phyloP scores from a whole-genome alignment of 768 basidiomycete genomes.

The Podaxis sp. region DNA sequence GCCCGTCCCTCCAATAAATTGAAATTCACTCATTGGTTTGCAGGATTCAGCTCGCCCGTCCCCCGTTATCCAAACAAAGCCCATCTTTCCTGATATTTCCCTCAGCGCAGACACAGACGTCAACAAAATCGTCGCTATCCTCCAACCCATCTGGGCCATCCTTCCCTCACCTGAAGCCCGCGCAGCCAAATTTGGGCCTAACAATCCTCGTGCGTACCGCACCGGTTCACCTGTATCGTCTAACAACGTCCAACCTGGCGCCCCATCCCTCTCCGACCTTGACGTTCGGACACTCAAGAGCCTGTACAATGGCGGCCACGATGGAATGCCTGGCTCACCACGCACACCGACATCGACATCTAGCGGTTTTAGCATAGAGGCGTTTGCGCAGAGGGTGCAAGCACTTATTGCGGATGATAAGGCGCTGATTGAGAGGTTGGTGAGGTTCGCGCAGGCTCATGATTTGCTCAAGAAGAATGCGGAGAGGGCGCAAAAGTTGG shows the following conservation, averaged over 20 bases:
- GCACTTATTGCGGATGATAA: constrained; percentile 83
- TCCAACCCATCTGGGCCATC: constrained; percentile 76
- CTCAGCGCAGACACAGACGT: constrained; percentile 40
- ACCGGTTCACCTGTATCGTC: constrained; percentile 38
- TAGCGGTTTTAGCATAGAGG: constrained; percentile 66
- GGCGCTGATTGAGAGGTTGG: constrained; percentile 77
- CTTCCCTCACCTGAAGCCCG: constrained; percentile 87
- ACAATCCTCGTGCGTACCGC: constrained; percentile 46
- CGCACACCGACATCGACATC: constrained; percentile 17
- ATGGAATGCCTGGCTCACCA: constrained; percentile 22
- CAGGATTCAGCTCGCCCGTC: constrained; percentile 16
- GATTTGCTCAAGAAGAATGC: constrained; percentile 92
- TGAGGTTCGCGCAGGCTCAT: constrained; percentile 86
- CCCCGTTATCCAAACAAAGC: constrained; percentile 22
- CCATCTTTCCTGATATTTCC: constrained; percentile 26
- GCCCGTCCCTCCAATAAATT: background rate
- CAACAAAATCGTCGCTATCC: constrained; percentile 54
- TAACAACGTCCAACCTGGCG: constrained; percentile 16
- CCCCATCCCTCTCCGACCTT: constrained; percentile 71
- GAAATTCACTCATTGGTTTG: background rate
- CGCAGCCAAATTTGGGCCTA: constrained; percentile 52
- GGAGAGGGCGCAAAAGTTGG: constrained; percentile 87
- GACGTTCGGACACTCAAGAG: constrained; percentile 86
- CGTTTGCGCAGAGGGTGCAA: constrained; percentile 75
- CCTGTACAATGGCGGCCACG: constrained; percentile 54